These are phyloP conservation scores for Candida michaelii DNA, from an alignment of 805 yeast species.

Conservation along the genomic window DNA sequence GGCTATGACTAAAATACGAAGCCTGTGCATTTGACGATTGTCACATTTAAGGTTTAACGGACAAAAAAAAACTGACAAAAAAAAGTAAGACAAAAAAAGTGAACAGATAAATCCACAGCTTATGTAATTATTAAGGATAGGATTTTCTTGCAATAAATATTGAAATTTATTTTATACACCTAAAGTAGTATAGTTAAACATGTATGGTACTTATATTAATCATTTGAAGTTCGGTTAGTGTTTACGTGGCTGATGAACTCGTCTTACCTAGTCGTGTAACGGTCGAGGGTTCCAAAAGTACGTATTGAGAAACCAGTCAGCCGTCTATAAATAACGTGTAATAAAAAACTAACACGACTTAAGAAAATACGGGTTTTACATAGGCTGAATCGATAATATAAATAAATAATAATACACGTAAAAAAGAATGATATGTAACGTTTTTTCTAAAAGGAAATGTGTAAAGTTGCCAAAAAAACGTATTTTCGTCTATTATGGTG, in stretches of 20 bases:
- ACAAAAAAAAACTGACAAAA: background rate
- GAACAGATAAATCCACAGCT: background rate
- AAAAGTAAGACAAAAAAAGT: background rate
- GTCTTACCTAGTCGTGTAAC: background rate
- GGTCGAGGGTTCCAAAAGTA: slow-evolving; percentile 7
- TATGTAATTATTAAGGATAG: background rate
- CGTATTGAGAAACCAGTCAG: slow-evolving; percentile 6
- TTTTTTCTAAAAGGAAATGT: background rate
- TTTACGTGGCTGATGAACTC: background rate
- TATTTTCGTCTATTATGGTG: slow-evolving; percentile 7
- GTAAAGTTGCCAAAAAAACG: background rate
- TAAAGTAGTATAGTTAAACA: too few species aligned
- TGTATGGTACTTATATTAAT: too few species aligned
- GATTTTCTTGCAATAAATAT: too few species aligned
- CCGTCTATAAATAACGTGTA: slow-evolving; percentile 3
- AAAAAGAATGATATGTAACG: background rate
- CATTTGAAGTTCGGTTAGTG: too few species aligned
- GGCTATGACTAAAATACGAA: too few species aligned
- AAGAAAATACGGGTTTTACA: background rate
- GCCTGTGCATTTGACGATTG: background rate
- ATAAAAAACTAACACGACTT: background rate
- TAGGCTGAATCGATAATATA: background rate
- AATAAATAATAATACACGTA: background rate
- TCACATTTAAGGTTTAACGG: background rate
- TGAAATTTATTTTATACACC: too few species aligned